Conservation (phyloP, 148 eudicot species). For the Rhododendron simsii region DNA sequence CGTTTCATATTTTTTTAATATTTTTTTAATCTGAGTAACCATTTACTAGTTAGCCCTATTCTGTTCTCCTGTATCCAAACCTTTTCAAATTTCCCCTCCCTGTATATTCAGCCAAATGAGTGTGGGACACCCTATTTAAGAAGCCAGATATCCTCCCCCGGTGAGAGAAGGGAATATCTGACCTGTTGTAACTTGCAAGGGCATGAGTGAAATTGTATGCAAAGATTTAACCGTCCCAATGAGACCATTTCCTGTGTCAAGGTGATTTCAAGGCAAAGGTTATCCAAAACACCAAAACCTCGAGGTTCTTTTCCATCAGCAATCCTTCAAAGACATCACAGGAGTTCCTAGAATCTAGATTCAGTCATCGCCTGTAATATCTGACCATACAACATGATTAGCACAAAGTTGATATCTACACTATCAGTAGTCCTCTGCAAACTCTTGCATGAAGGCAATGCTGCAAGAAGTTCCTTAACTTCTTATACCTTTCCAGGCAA, state of each 20-base stretch:
- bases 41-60: neutral
- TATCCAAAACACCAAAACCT: neutral
- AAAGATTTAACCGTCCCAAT: neutral
- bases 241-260: neutral
- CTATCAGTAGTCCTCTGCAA: neutral
- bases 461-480: neutral
- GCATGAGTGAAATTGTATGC: neutral
- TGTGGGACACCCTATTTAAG: neutral
- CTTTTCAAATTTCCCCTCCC: neutral
- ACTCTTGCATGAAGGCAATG: neutral
- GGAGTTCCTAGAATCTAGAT: neutral
- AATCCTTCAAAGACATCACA: neutral
- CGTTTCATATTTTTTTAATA: neutral
- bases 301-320: neutral
- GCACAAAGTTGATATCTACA: neutral
- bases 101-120: neutral
- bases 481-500: neutral
- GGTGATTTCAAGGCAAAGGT: conserved; percentile 2
- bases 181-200: neutral
- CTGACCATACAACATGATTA: neutral
- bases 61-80: neutral
- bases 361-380: neutral
- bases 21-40: neutral
- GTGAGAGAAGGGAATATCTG: neutral
- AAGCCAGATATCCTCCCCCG: neutral